A percentile compares a stretch with the other conserved stretches of the same genome.
These are phyloP conservation scores for Rhodotorula sphaerocarpa DNA, from an alignment of 768 basidiomycete species.

Conservation along the genomic window DNA sequence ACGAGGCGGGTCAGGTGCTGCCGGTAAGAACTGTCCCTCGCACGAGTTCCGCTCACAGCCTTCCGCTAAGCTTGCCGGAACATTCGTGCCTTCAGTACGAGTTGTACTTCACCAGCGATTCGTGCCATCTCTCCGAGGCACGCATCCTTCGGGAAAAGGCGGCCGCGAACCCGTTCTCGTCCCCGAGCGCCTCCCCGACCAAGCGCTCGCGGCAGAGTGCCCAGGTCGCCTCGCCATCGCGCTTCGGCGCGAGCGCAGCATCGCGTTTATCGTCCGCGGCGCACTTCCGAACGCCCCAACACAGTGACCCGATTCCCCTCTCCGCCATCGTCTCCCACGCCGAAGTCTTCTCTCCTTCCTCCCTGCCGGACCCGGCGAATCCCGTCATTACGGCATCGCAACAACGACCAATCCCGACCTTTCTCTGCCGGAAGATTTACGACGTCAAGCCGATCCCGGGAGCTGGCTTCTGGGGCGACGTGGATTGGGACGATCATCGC, in stretches of 20 bases:
- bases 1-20: neutral
- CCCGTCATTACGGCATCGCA: neutral
- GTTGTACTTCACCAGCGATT: constrained; percentile 34
- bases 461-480: constrained; percentile 22
- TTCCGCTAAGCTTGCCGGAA: neutral
- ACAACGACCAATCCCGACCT: constrained; percentile 4
- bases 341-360: constrained; percentile 7
- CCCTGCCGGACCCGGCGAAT: neutral
- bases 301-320: constrained; percentile 16
- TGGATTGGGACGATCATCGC: constrained; percentile 12
- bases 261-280: constrained; percentile 13
- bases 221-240: neutral
- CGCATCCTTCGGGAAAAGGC: constrained; percentile 5
- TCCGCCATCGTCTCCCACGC: constrained; percentile 13
- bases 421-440: constrained; percentile 26
- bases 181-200: neutral
- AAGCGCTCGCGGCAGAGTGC: neutral
- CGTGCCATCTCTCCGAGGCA: constrained; percentile 18
- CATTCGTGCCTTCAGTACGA: constrained; percentile 21
- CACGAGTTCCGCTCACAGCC: neutral
- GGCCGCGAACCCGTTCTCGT: constrained; percentile 1
- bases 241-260: neutral
- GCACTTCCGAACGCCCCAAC: constrained; percentile 20
- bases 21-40: neutral
- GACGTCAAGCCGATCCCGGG: constrained; percentile 29